A percentile compares a stretch with the other conserved stretches of the same genome.
phyloP scores from a whole-genome alignment of 768 basidiomycete species.

The Hygrophoropsis aurantiaca region DNA sequence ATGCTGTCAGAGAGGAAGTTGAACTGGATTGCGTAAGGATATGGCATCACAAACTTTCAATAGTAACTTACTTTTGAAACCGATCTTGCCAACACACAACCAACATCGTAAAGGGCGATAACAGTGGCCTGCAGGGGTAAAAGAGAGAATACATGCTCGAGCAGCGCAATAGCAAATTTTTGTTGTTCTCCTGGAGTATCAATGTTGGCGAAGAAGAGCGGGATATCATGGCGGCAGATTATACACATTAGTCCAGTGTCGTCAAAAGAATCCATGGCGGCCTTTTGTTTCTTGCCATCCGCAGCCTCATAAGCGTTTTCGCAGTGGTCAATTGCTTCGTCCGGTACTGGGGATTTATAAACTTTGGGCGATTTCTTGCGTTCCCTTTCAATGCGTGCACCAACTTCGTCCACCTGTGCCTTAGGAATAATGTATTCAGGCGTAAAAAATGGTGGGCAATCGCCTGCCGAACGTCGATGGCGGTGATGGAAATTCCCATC shows the following conservation, averaged over 20 bases:
- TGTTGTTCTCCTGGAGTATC: conserved; percentile 38
- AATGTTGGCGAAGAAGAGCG: conserved; percentile 38
- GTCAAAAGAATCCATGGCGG: no score
- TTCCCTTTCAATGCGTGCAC: conserved; percentile 21
- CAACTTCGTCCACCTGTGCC: conserved; percentile 30
- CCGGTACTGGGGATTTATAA: conserved; percentile 19
- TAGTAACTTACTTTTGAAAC: conserved; percentile 24
- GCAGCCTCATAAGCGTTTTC: conserved; percentile 33
- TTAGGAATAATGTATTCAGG: conserved; percentile 35
- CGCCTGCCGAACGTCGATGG: conserved; percentile 29
- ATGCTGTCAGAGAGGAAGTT: conserved; percentile 23
- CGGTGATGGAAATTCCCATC: no score
- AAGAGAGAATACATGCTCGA: conserved; percentile 26
- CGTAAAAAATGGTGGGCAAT: conserved; percentile 32
- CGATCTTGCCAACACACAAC: conserved; percentile 30
- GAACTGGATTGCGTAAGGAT: conserved; percentile 17
- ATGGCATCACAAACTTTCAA: not conserved
- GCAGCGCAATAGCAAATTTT: conserved; percentile 34
- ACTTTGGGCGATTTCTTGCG: conserved; percentile 14
- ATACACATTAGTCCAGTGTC: conserved; percentile 40
- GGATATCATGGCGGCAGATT: conserved; percentile 38
- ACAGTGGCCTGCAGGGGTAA: conserved; percentile 31
- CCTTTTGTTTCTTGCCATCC: conserved; percentile 29
- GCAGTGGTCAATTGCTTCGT: conserved; percentile 36
- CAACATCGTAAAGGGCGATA: conserved; percentile 31